phyloP scores from a whole-genome alignment of 2,329 filamentous ascomycete genomes.

The Polychaeton citri region DNA sequence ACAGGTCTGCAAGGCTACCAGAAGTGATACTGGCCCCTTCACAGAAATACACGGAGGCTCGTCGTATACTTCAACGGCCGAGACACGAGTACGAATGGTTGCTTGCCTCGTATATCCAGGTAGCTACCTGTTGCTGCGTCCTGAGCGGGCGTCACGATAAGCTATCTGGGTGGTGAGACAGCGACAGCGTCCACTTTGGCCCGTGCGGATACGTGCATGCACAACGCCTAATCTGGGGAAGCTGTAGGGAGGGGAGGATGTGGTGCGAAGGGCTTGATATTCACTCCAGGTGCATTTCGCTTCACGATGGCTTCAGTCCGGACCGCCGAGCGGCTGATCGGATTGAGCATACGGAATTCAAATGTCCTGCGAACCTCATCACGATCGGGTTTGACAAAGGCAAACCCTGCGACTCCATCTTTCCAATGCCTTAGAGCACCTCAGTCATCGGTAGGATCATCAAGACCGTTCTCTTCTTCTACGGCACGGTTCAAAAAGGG shows the following conservation, averaged over 20 bases:
- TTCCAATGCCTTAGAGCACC: neutral
- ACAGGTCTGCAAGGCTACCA: no score
- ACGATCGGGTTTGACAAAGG: neutral
- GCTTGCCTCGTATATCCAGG: no score
- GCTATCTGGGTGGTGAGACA: no score
- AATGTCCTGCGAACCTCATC: neutral
- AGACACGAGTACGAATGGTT: no score
- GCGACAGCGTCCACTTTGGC: no score
- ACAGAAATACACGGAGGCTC: no score
- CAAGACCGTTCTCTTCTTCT: conserved; percentile 30
- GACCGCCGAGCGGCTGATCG: neutral
- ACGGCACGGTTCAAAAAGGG: conserved; percentile 36
- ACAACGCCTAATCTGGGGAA: neutral
- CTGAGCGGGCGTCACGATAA: no score
- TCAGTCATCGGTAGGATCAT: neutral
- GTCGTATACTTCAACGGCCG: no score
- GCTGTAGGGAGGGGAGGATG: neutral
- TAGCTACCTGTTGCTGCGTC: no score
- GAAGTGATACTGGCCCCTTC: no score
- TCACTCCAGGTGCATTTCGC: neutral
- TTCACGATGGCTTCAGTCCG: neutral
- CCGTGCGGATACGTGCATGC: no score
- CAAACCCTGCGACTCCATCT: neutral
- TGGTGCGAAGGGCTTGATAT: neutral
- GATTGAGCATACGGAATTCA: neutral